Base-by-base conservation (phyloP, 257 asterid genomes). In the Avicennia marina region DNA sequence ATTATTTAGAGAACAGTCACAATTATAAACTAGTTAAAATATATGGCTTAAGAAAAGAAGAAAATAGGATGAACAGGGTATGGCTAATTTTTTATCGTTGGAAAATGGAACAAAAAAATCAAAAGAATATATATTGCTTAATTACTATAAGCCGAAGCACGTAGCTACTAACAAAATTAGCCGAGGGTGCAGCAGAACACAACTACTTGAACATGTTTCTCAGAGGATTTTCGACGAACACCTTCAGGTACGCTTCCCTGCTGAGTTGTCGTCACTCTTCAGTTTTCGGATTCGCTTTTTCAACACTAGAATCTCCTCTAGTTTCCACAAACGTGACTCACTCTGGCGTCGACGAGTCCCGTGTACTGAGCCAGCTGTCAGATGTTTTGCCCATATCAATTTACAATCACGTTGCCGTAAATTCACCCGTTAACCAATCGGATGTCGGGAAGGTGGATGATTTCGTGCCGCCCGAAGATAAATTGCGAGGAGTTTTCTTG, bases 401-500 rank as follows among this genome's bases (percentile, higher is more conserved):
- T 52, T 56, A 19, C 48, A 66, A 55, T 17, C 69, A 85, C 36
- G 29, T 21, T 6, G 27, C 22, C 6, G 31, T n/a, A 17, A 54
- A 38, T 12, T 25, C 75, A 7, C 47, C 51, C 21, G 29, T 44
- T 24, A 62, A 55, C 16, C 69, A 66, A 36, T 58, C 51, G 60
- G 62, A 61, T 27, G 27, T 56, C 32, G 43, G 42, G 44, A 64
- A 64, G 0, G 73, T 58, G n/a, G 95, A 90, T 60, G 87, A 57
- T 11, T 81, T 79, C 60, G 71, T 90, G 64, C 65, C 76, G 6
- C 90, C 94, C 1, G 96, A 83, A 62, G 95, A 91, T 34, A 91
- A 83, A 60, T 72, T 88, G 36, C 82, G 93, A 1, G 98, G 96
- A 11, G 72, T 91, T 61, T 91, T 91, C 66, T 69, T 91, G 51